Base-by-base conservation (phyloP, 2,329 filamentous ascomycete species). In the Zymoseptoria crescenta region DNA sequence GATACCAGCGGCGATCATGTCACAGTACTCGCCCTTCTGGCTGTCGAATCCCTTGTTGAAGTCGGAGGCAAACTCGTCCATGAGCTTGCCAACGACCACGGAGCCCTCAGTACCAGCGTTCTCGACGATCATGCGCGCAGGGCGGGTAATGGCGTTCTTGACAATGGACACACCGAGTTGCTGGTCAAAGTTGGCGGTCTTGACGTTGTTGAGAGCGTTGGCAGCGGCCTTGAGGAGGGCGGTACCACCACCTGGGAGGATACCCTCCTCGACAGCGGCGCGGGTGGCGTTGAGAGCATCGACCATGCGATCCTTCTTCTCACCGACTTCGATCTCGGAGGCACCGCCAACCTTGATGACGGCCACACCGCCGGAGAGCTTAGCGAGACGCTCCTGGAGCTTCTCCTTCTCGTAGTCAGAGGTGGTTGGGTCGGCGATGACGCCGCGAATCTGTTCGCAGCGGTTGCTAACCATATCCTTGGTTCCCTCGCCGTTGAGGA, bases 391-490 rank as follows among this genome's bases (percentile, higher is more conserved):
- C 83, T 99, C 94, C 82, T 97, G 94, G 67, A 99, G 90, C 87
- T 99, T 99, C 88, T 99, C 94, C 86, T 96, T 97, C 86, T 99
- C 94, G 80, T 99, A 99, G 74, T 99, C 94, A 54, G 92, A 96
- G 65, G 94, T 99, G 70, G 84, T 87, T 67, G 93, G 88, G 80
- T 99, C 94, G 64, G 82, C 83, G 82, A 96, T 96, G 78, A 97
- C 91, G 68, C 93, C 92, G 69, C 94, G 92, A 79, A 99, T 99
- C 83, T 99, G 94, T 81, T 99, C 94, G 80, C 94, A 97, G 75
- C 94, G 89, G 83, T 96, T 91, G 66, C 89, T 79, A 72, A 99
- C 95, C 67, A 83, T 77, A 74, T 99, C 94, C 84, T 97, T 96
- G 87, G 81, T 88, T 65, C 94, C 94, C 73, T 96, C 91, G 59